Evolutionary conservation across 140 eudicot genomes (phyloP), one percentile per base, ranked within the genome.

Genomic region (Bidens hawaiensis): DNA sequence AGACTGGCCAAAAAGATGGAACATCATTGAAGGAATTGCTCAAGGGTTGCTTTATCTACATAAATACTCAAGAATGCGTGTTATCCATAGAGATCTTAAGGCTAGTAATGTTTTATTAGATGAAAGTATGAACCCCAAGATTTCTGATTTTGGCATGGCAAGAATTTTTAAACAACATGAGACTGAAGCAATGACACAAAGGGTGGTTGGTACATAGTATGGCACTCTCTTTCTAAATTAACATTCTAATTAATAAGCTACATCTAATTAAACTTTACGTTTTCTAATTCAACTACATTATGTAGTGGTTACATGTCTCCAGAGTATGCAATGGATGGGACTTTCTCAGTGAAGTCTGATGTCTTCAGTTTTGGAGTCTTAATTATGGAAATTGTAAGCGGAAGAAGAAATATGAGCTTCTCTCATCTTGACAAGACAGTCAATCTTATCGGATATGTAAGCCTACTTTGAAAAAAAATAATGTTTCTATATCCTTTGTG

Each of bases 101-200:
- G n/a, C n/a, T n/a, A n/a, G 79, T 67, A 80, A 80, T 21, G 38
- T 80, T 18, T 45, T 76, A 18, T 36, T 80, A 45, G 82, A 80
- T 58, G 71, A 55, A 14, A 61, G 9, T 23, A 80, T 80, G 80
- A 76, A 81, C 45, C 80, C 86, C 10, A 81, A 81, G 65, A 76
- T 76, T 2, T 50, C 86, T 27, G 80, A 81, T 72, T 81, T 76
- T 46, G 86, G 86, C 3, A 56, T 76, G 75, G 86, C 86, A 22
- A 76, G 80, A 53, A 66, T 81, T 25, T 81, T 81, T 58, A 62
- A 46, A 5, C 60, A 59, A 18, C 62, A 76, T 45, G 71, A 79
- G 56, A 79, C 81, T 0, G 72, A 60, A 53, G 82, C 56, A 52
- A 56, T 15, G 34, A 80, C 85, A 13, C 49, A 24, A 0, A 80